Conservation (phyloP, 148 eudicot genomes). For the Silene latifolia region DNA sequence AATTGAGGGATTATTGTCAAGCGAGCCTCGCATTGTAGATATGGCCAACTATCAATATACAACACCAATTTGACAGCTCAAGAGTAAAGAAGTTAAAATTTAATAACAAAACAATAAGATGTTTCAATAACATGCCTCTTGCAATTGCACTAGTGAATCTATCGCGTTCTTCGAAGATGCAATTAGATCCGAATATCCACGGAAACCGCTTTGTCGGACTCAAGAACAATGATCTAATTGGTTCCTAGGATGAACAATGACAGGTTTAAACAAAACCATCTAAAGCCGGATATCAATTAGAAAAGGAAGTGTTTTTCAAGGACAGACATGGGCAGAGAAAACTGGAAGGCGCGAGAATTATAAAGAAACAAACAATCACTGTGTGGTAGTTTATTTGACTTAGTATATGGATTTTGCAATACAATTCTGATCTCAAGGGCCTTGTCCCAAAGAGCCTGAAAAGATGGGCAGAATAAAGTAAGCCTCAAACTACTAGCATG, state of each 20-base stretch:
- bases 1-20: slow-evolving; percentile 77
- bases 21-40: slow-evolving; percentile 44
- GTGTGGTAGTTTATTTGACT: slow-evolving; percentile 82
- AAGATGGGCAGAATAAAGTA: neutral
- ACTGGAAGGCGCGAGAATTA: neutral
- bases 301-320: neutral
- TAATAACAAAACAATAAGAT: slow-evolving; percentile 3
- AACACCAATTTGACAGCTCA: neutral
- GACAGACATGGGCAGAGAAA: neutral
- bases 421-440: slow-evolving; percentile 77
- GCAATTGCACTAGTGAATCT: slow-evolving; percentile 67
- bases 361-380: slow-evolving; percentile 35
- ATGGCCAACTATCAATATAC: neutral
- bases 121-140: slow-evolving; percentile 48
- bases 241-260: slow-evolving; percentile 53
- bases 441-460: slow-evolving; percentile 92
- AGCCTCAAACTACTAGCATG: neutral
- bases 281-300: too few relatives aligned
- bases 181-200: slow-evolving; percentile 68
- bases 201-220: slow-evolving; percentile 39
- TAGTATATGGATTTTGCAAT: slow-evolving; percentile 69
- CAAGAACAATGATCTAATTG: slow-evolving; percentile 64
- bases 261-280: slow-evolving; percentile 6
- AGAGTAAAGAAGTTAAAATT: neutral
- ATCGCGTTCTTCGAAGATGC: slow-evolving; percentile 60